These are phyloP conservation scores for Colletotrichum sp. DNA, from an alignment of 2,329 filamentous ascomycete species.

Conservation along the genomic window DNA sequence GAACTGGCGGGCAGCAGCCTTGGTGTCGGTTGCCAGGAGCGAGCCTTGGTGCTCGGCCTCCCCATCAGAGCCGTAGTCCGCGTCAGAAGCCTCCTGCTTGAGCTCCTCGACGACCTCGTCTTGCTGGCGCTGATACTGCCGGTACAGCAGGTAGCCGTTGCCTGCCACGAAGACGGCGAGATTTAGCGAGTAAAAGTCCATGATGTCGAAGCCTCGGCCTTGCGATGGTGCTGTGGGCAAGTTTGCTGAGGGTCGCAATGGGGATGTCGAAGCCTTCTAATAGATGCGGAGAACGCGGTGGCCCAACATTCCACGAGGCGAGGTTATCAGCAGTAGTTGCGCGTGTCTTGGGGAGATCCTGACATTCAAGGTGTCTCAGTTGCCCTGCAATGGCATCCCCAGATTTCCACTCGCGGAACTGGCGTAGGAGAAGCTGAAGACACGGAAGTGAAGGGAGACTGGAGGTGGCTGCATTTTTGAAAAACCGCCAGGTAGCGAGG, in stretches of 20 bases:
- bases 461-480: not conserved
- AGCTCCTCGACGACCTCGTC: not conserved
- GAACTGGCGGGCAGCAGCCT: conserved; percentile 22
- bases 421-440: not conserved
- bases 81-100: conserved; percentile 13
- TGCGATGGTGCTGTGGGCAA: not conserved
- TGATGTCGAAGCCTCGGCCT: not conserved
- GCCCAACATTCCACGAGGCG: not conserved
- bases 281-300: not conserved
- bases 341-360: not conserved
- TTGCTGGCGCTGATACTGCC: conserved; percentile 22
- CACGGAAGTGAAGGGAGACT: not conserved
- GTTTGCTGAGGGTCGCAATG: not conserved
- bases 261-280: not conserved
- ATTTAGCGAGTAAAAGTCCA: conserved; percentile 28
- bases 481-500: not conserved
- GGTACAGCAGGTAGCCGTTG: conserved; percentile 28
- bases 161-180: conserved; percentile 24
- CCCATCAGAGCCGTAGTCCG: conserved; percentile 3
- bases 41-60: conserved; percentile 10
- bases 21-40: not conserved
- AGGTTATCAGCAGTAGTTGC: conserved; percentile 2
- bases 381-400: not conserved
- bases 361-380: conserved; percentile 7
- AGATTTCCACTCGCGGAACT: not conserved